Evolutionary conservation across 2,329 filamentous ascomycete species (phyloP), one percentile per base, ranked within the genome.

Genomic region (Penicillium oxalicum): DNA sequence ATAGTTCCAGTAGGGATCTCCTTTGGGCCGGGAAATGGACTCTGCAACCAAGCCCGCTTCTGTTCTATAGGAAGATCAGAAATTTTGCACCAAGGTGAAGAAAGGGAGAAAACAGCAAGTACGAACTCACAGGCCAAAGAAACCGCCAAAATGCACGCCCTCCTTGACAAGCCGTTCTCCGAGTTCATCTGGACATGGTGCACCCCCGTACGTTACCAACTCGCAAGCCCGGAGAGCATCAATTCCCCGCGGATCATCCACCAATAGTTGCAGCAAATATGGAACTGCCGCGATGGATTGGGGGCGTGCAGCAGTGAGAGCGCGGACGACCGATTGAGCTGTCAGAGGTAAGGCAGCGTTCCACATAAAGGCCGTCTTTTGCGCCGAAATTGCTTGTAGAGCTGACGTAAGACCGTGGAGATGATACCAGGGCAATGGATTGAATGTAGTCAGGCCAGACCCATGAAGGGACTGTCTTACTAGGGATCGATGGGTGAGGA

Each of bases 381-480:
- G 60, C 65, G 70, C 69, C 58, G 69, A 75, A 62, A 76, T 73
- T 12, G 72, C 70, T 45, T 70, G 70, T 27, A 73, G 54, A 5
- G 69, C 67, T 0, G 70, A 72, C 5, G 68, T 67, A 3, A 75
- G 50, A 2, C 72, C 71, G 40, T 74, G 70, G 6, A 71, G 55
- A 47, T 75, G 72, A 54, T 71, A 74, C 69, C 67, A 73, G 0
- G 73, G 72, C 1, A 74, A 61, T 0, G 71, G 62, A 44, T 71
- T 73, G 51, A 74, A 74, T 0, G 69, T 70, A 1, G 65, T 68
- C 26, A 72, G 58, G 0, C 68, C 70, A 0, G 67, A 67, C 0
- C 64, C 64, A 24, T 62, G 52, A 27, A 69, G 47, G 2, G 69
- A 67, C 41, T 65, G 68, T 4, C 57, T 67, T 56, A 73, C 62